phyloP scores from a whole-genome alignment of 345 rosid species.

The Populus nigra region DNA sequence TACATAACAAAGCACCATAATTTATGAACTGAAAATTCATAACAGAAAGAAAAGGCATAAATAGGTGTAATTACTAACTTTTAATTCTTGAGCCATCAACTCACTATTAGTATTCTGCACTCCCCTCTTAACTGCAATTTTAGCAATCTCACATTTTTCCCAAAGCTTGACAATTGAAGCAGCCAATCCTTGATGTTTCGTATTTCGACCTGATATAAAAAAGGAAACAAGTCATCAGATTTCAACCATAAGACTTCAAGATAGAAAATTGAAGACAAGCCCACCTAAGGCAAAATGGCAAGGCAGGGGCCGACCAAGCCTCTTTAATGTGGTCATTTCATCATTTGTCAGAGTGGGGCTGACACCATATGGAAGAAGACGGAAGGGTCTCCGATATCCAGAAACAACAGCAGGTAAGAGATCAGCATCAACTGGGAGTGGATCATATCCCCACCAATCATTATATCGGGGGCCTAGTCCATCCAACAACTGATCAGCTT shows the following conservation, averaged over 20 bases:
- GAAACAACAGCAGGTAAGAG: slow-evolving; percentile 77
- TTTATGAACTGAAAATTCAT: neutral
- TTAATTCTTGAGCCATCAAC: slow-evolving; percentile 87
- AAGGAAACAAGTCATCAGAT: slow-evolving; percentile 20
- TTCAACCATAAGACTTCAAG: slow-evolving; percentile 7
- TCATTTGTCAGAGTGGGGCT: slow-evolving; percentile 73
- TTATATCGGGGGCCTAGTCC: slow-evolving; percentile 87
- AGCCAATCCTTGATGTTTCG: slow-evolving; percentile 85
- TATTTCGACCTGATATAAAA: slow-evolving; percentile 67
- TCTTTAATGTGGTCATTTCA: slow-evolving; percentile 86
- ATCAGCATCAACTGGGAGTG: slow-evolving; percentile 89
- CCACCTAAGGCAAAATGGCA: slow-evolving; percentile 88
- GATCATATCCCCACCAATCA: slow-evolving; percentile 97
- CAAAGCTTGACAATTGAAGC: slow-evolving; percentile 78
- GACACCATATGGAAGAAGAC: slow-evolving; percentile 90
- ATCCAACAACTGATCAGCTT: slow-evolving; percentile 72
- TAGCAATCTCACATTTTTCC: slow-evolving; percentile 95
- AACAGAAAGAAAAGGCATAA: neutral
- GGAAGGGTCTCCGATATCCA: slow-evolving; percentile 81
- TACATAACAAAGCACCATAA: neutral
- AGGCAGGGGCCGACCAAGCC: slow-evolving; percentile 85
- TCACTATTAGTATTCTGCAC: slow-evolving; percentile 69
- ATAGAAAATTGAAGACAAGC: slow-evolving; percentile 15
- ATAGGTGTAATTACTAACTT: slow-evolving; percentile 41
- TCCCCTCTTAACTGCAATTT: slow-evolving; percentile 93